Evolutionary conservation across 2,329 filamentous ascomycete species (phyloP), one percentile per base, ranked within the genome.

Genomic region (Rutstroemia sp.): DNA sequence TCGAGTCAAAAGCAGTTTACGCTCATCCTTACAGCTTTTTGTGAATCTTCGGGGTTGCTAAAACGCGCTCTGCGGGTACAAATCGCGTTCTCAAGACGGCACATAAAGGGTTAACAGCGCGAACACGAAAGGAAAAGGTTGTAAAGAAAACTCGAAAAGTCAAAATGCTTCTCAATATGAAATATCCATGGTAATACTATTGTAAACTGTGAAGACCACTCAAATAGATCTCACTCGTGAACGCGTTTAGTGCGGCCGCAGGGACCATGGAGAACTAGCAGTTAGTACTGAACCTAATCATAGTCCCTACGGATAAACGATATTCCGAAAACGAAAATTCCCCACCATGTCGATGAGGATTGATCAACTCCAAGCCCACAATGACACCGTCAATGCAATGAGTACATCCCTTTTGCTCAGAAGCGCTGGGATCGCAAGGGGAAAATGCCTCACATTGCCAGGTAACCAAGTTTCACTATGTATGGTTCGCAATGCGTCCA

Each of bases 401-500:
- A 61, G 52, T 55, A 63, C 54, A 41, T 51, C 57, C 53, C 49
- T 62, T 50, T 57, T 62, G 17, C 58, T 59, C 17, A 57, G 39
- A 42, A 48, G 56, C 51, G 55, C 48, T 25, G 45, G 53, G 48
- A 54, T 54, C 51, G 44, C 60, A n/a, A 58, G 52, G 50, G 54
- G 21, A 46, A n/a, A 39, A 53, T 30, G 48, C 23, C 27, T 14
- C 12, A 37, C 44, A 42, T 21, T 52, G 21, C 21, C 41, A 25
- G 23, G 48, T 48, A 25, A 19, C 42, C 21, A 56, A 58, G 58
- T 54, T 41, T 46, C 58, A 48, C 23, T 48, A 34, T 51, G 27
- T 21, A 38, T 47, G 21, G 42, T 45, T n/a, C 76, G 77, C 58
- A 66, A 73, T 65, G 78, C 79, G 21, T 85, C 83, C 44, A 76